These are phyloP conservation scores for Straminergon stramineum DNA, from an alignment of 225 moss, liverwort and hornwort species.

Conservation along the genomic window DNA sequence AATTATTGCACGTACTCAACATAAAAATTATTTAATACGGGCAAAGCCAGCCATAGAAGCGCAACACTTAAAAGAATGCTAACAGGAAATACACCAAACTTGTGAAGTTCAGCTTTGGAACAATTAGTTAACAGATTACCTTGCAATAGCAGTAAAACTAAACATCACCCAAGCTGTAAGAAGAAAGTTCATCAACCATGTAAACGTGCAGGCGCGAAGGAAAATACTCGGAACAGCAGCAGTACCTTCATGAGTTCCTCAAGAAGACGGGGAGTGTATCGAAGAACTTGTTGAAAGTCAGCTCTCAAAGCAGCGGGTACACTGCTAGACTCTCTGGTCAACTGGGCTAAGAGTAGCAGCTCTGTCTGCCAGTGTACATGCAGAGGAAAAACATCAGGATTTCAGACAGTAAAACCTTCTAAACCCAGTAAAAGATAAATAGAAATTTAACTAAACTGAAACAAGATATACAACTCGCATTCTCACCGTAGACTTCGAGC, in stretches of 20 bases:
- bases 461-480: not conserved
- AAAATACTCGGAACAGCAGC: not conserved
- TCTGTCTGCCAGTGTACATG: conserved; percentile 57
- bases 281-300: conserved; percentile 82
- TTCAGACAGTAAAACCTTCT: not conserved
- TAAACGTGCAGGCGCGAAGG: not conserved
- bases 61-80: not conserved
- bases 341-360: conserved; percentile 76
- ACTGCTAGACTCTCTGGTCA: conserved; percentile 63
- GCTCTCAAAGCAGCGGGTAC: conserved; percentile 56
- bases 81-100: not conserved
- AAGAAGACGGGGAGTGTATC: conserved; percentile 72
- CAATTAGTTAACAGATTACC: not conserved
- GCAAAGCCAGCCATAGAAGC: not conserved
- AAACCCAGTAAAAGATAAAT: not conserved
- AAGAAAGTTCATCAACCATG: not conserved
- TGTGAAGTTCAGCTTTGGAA: not conserved
- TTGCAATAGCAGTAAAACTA: not conserved
- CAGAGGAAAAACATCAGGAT: conserved; percentile 13
- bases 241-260: conserved; percentile 97
- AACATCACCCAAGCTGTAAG: not conserved
- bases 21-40: not conserved
- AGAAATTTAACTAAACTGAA: not conserved
- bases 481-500: not conserved
- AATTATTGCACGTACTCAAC: not conserved